phyloP scores from a whole-genome alignment of 2,329 filamentous ascomycete species.

The Nemania bipapillata region DNA sequence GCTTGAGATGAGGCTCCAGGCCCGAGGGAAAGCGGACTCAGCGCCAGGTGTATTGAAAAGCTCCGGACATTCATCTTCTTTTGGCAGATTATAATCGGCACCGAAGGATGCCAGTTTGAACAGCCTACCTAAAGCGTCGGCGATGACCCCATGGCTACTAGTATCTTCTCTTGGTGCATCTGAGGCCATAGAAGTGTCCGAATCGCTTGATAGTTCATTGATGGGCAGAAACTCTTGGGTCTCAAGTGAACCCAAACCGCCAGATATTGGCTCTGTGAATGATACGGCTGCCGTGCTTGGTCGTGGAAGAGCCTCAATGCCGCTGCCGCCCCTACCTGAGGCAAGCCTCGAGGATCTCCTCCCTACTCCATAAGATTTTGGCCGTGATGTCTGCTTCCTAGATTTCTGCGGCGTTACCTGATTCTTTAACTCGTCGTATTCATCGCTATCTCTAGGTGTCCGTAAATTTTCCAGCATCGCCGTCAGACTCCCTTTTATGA shows the following conservation, averaged over 20 bases:
- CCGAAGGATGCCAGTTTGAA: background rate
- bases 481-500: background rate
- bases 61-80: background rate
- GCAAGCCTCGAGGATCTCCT: background rate
- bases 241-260: background rate
- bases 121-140: background rate
- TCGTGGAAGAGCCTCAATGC: no score
- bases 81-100: background rate
- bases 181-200: background rate
- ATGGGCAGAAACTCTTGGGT: background rate
- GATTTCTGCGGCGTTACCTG: no score
- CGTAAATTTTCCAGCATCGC: background rate
- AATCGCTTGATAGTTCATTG: background rate
- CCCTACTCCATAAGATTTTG: background rate
- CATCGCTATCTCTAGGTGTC: background rate
- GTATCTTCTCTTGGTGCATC: background rate
- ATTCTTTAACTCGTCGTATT: no score
- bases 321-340: background rate
- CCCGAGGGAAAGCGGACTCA: background rate
- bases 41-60: background rate
- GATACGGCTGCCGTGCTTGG: no score
- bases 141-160: background rate
- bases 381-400: background rate
- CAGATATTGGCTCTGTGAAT: no score
- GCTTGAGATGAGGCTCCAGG: background rate